phyloP scores from a whole-genome alignment of 768 basidiomycete species.

The Austroboletus eburneus region DNA sequence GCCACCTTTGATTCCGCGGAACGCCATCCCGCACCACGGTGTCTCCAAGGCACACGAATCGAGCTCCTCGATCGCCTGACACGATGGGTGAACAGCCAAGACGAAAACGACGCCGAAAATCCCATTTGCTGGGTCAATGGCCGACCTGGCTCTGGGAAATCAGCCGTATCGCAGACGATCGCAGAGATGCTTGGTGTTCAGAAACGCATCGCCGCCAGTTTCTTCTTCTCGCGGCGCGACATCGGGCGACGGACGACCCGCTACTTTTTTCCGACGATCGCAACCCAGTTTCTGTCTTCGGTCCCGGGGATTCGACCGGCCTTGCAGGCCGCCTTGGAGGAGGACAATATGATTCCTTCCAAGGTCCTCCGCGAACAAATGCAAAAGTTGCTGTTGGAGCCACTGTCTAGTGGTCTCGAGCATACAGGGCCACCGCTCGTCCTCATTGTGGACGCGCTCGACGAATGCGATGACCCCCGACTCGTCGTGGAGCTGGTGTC shows the following conservation, averaged over 20 bases:
- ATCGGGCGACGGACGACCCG: slow-evolving; percentile 14
- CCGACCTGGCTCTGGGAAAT: slow-evolving; percentile 16
- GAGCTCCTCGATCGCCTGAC: slow-evolving; percentile 6
- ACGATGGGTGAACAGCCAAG: slow-evolving; percentile 6
- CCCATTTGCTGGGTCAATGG: slow-evolving; percentile 20
- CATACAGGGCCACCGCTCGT: slow-evolving; percentile 7
- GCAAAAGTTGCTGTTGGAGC: slow-evolving; percentile 20
- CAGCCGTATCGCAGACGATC: slow-evolving; percentile 25
- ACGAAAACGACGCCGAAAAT: not conserved
- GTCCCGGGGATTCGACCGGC: slow-evolving; percentile 12
- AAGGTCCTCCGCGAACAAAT: slow-evolving; percentile 23
- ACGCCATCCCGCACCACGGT: slow-evolving; percentile 7
- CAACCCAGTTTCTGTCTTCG: slow-evolving; percentile 23
- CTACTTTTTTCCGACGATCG: slow-evolving; percentile 28
- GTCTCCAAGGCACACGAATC: slow-evolving; percentile 12
- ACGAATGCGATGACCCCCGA: slow-evolving; percentile 22
- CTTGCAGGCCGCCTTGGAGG: slow-evolving; percentile 12
- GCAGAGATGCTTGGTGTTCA: slow-evolving; percentile 14
- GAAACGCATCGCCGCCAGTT: slow-evolving; percentile 27
- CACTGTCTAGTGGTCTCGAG: slow-evolving; percentile 6
- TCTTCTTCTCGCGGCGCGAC: slow-evolving; percentile 30
- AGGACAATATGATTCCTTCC: slow-evolving; percentile 14
- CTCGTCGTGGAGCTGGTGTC: slow-evolving; percentile 21
- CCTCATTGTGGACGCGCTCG: slow-evolving; percentile 19
- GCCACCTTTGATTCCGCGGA: slow-evolving; percentile 10